These are phyloP conservation scores for Blechomonas ayalai DNA, from an alignment of 208 protist genomes.

Conservation along the genomic window DNA sequence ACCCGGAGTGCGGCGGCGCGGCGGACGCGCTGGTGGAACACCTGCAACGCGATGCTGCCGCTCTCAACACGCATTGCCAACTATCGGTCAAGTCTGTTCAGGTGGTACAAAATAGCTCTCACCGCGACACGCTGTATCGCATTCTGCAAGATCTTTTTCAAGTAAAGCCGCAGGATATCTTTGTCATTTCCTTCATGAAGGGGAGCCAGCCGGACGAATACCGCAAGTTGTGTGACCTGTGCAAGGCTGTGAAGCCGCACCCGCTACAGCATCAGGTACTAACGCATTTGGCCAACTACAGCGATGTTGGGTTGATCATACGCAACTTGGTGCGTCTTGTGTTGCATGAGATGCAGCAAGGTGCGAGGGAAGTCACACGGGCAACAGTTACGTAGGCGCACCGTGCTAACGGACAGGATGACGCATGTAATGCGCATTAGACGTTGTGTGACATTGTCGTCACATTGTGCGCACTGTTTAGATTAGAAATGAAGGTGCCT, in stretches of 20 bases:
- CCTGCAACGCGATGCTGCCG: slow-evolving; percentile 53
- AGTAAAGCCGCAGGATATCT: slow-evolving; percentile 68
- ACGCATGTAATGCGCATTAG: too few relatives aligned
- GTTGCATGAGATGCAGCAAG: slow-evolving; percentile 53
- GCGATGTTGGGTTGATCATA: slow-evolving; percentile 78
- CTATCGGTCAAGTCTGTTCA: slow-evolving; percentile 58
- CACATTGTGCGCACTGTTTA: too few relatives aligned
- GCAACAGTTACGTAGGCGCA: not conserved
- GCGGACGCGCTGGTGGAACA: slow-evolving; percentile 77
- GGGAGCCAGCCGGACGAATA: slow-evolving; percentile 76
- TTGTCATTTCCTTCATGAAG: slow-evolving; percentile 77
- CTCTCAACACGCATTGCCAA: slow-evolving; percentile 36
- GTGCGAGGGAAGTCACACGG: slow-evolving; percentile 1
- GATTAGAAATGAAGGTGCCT: too few relatives aligned
- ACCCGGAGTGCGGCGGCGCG: slow-evolving; percentile 80
- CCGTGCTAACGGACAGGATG: too few relatives aligned
- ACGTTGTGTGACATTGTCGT: too few relatives aligned
- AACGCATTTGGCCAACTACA: slow-evolving; percentile 79
- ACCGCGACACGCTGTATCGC: slow-evolving; percentile 66
- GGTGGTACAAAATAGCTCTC: slow-evolving; percentile 48
- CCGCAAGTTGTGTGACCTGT: slow-evolving; percentile 63
- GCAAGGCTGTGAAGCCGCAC: slow-evolving; percentile 52
- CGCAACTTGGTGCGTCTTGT: slow-evolving; percentile 74
- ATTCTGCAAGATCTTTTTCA: slow-evolving; percentile 67
- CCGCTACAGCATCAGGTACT: slow-evolving; percentile 58